Conservation (phyloP, 768 basidiomycete genomes). For the Pleurotus ostreatus region DNA sequence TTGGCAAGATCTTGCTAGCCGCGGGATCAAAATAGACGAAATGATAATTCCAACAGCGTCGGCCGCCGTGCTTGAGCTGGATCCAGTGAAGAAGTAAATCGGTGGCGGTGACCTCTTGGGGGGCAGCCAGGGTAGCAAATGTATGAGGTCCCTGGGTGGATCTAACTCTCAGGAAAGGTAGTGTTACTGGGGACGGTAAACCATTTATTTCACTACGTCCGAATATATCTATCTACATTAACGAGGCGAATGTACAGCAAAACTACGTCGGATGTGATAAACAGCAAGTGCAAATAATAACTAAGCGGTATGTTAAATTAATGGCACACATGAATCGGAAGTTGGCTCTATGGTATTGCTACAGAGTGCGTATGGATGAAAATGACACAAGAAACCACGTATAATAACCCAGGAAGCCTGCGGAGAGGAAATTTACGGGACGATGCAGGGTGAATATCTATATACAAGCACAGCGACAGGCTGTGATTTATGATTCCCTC, state of each 20-base stretch:
- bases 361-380: not conserved
- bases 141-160: not conserved
- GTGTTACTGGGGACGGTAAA: no score
- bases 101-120: not conserved
- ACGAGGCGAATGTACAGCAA: not conserved
- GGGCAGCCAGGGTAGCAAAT: not conserved
- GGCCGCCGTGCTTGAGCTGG: not conserved
- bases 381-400: not conserved
- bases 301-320: slow-evolving; percentile 2
- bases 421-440: not conserved
- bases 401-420: not conserved
- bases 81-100: not conserved
- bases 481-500: not conserved
- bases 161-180: not conserved
- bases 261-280: not conserved
- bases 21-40: slow-evolving; percentile 1
- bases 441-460: not conserved
- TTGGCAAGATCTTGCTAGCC: slow-evolving; percentile 5
- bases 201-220: no score
- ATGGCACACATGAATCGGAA: slow-evolving; percentile 2
- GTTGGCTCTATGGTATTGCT: slow-evolving; percentile 5
- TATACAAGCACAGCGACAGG: not conserved
- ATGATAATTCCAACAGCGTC: no score
- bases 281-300: not conserved
- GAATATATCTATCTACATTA: no score